Conservation (phyloP, 208 protist species). For the Crithidia brevicula region DNA sequence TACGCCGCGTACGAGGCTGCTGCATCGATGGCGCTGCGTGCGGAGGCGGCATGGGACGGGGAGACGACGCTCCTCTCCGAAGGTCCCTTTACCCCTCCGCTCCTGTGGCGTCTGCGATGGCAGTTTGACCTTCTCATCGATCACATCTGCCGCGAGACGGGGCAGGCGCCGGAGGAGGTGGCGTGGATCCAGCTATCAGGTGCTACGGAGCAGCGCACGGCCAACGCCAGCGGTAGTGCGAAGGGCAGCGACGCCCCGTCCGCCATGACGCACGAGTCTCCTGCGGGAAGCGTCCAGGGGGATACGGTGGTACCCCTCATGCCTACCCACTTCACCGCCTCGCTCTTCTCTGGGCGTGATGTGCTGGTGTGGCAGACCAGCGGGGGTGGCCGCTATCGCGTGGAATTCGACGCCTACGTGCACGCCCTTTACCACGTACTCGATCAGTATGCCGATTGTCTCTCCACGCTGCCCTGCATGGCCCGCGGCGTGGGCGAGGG, state of each 20-base stretch:
- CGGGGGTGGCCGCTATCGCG: slow-evolving; percentile 66
- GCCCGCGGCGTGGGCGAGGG: slow-evolving; percentile 10
- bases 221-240: neutral
- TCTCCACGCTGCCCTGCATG: slow-evolving; percentile 30
- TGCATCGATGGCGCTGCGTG: slow-evolving; percentile 49
- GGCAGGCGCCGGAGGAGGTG: slow-evolving; percentile 25
- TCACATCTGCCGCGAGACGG: slow-evolving; percentile 39
- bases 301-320: slow-evolving; percentile 3
- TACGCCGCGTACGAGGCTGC: slow-evolving; percentile 60
- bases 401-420: slow-evolving; percentile 86
- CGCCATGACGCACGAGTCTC: neutral
- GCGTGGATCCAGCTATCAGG: slow-evolving; percentile 28
- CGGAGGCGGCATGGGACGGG: slow-evolving; percentile 36
- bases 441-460: slow-evolving; percentile 68
- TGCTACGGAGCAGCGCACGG: neutral
- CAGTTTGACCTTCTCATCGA: slow-evolving; percentile 78
- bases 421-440: slow-evolving; percentile 80
- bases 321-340: slow-evolving; percentile 53
- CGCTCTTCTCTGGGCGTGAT: slow-evolving; percentile 29
- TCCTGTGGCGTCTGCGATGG: slow-evolving; percentile 81
- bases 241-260: neutral
- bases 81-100: slow-evolving; percentile 39
- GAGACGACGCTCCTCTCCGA: slow-evolving; percentile 31
- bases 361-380: slow-evolving; percentile 69
- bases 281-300: neutral